Base-by-base conservation (phyloP, 495 filamentous ascomycete genomes). In the Penicillium maclennaniae region DNA sequence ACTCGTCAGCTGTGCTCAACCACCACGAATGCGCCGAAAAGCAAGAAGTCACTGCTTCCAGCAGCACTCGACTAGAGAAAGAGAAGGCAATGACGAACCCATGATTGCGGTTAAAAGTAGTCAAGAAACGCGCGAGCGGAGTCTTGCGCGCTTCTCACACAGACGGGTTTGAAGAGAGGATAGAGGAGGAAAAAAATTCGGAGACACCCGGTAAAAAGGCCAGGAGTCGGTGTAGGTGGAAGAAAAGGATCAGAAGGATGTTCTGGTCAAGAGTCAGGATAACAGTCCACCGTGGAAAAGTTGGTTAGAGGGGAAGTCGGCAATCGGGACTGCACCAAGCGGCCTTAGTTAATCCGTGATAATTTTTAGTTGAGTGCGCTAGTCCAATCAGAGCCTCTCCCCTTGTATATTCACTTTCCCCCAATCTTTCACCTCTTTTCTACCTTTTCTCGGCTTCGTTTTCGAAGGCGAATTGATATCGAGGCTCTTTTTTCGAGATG, bases 91-190 rank as follows among this genome's bases (percentile, higher is more conserved):
- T 60, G n/a, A 78, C 87, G 71, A 77, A 93, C 89, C 86, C 89
- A 95, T 95, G 85, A 85, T 92, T 91, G 86, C 83, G 86, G 81
- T 74, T 69, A 49, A 58, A 58, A 56, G 57, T 58, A 55, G 49
- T 56, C 45, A 58, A 58, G 74, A 72, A 77, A 75, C 71, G 75
- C 75, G 75, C 75, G 58, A 66, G 60, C 61, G 56, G 56, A 60
- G 54, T 66, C 73, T 68, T 74, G 75, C 73, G 73, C 75, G 73
- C 66, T 69, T 75, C 66, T 59, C 61, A 58, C 61, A 58, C 51
- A 53, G 58, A 60, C 53, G 62, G 55, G 23, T 61, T 43, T 19
- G 45, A 28, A 45, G 50, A 46, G 49, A 47, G 52, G 49, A 49
- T 49, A 55, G 53, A 55, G 58, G 55, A 48, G 44, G 48, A 55